phyloP scores from a whole-genome alignment of 192 early-diverging fungal species.

The Gamsiella multidivaricata region DNA sequence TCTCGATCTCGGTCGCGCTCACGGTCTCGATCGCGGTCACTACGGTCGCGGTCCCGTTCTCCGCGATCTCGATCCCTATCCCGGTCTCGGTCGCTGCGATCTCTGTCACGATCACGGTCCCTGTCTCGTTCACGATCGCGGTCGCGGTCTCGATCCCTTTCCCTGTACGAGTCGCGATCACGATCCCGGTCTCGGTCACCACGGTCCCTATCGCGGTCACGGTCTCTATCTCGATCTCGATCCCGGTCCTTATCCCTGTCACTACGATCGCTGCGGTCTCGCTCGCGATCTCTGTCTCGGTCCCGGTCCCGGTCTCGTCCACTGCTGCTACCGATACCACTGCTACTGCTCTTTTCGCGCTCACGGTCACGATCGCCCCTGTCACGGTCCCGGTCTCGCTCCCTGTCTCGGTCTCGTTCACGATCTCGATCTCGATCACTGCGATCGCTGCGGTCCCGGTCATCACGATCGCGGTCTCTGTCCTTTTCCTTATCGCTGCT shows the following conservation, averaged over 20 bases:
- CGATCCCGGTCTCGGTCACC: slow-evolving; percentile 12
- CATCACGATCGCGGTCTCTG: slow-evolving; percentile 7
- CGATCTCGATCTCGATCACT: slow-evolving; percentile 27
- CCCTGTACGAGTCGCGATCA: slow-evolving; percentile 4
- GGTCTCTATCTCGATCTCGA: slow-evolving; percentile 26
- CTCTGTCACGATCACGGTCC: slow-evolving; percentile 36
- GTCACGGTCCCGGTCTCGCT: slow-evolving; percentile 12
- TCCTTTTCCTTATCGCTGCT: slow-evolving; percentile 11
- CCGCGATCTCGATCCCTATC: slow-evolving; percentile 21
- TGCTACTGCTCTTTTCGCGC: neutral
- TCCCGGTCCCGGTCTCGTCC: slow-evolving; percentile 15
- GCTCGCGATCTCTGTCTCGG: slow-evolving; percentile 16
- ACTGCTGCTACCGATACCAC: neutral
- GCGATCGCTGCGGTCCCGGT: slow-evolving; percentile 22
- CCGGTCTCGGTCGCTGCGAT: slow-evolving; percentile 16
- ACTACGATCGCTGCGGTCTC: slow-evolving; percentile 16
- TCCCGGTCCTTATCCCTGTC: slow-evolving; percentile 17
- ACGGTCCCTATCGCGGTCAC: slow-evolving; percentile 27
- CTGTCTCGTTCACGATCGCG: slow-evolving; percentile 32
- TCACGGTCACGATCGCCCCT: slow-evolving; percentile 15
- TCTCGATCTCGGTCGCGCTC: slow-evolving; percentile 33
- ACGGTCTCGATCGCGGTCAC: slow-evolving; percentile 3
- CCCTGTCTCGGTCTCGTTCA: slow-evolving; percentile 19
- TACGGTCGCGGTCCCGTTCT: slow-evolving; percentile 30
- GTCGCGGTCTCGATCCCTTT: slow-evolving; percentile 26